These are phyloP conservation scores for Aspergillus neoniger DNA, from an alignment of 2,329 filamentous ascomycete species.

Conservation along the genomic window DNA sequence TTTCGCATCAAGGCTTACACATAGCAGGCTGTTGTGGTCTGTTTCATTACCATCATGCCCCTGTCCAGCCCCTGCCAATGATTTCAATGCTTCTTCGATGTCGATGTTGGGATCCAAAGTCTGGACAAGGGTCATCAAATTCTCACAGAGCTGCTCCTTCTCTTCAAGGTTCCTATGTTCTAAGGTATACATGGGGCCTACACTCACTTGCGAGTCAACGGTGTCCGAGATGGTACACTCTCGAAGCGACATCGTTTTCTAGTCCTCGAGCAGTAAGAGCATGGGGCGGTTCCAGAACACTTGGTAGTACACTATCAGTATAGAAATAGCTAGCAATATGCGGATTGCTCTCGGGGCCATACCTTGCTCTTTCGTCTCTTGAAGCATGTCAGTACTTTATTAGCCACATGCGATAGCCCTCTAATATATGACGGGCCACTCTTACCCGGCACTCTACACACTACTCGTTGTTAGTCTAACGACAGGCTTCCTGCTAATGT, in stretches of 20 bases:
- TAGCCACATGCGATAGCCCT: background rate
- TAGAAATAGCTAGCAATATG: no score
- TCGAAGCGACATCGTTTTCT: slow-evolving; percentile 18
- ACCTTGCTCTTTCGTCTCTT: slow-evolving; percentile 19
- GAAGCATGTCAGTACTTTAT: background rate
- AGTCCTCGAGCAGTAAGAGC: slow-evolving; percentile 16
- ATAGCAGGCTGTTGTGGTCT: background rate
- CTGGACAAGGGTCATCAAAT: slow-evolving; percentile 9
- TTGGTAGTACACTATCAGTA: background rate
- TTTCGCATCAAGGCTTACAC: background rate
- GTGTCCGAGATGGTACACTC: slow-evolving; percentile 15
- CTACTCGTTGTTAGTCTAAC: slow-evolving; percentile 1
- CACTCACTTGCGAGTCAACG: slow-evolving; percentile 19
- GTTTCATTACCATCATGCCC: background rate
- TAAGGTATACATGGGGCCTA: no score
- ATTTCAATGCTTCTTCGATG: slow-evolving; percentile 15
- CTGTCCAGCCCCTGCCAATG: background rate
- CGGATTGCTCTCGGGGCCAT: background rate
- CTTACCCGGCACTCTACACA: slow-evolving; percentile 18
- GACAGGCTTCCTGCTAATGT: slow-evolving; percentile 16
- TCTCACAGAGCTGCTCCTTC: slow-evolving; percentile 15
- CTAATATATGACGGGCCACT: background rate
- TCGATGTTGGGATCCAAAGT: slow-evolving; percentile 19
- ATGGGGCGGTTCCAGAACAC: slow-evolving; percentile 21
- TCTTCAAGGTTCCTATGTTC: slow-evolving; percentile 19